Base-by-base conservation (phyloP, 768 basidiomycete genomes). In the Tricholoma hemisulphureum region DNA sequence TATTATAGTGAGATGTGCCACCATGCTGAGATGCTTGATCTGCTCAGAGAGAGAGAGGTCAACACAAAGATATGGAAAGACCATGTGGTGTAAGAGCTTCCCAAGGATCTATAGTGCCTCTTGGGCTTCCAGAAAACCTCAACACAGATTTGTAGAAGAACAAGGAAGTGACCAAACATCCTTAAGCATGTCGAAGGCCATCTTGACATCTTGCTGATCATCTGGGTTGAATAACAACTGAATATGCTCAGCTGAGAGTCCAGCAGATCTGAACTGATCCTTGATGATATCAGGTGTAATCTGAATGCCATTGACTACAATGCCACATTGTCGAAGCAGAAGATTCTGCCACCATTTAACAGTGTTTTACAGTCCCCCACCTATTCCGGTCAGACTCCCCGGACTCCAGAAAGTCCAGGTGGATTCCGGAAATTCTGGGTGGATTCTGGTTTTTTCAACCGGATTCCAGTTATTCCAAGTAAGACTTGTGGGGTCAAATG, bases 191-290 rank as follows among this genome's bases (percentile, higher is more conserved):
- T 64, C 57, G 53, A 58, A 71, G 1, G 65, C 65, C 2, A 72
- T 58, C 14, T 56, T 53, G 8, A 75, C 73, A 56, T 75, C 69
- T 53, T 76, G 74, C 16, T 57, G 52, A 49, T 74, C 72, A 18
- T 70, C 56, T 9, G 70, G 67, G n/a, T 71, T 69, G 26, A 73
- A 60, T 0, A 69, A 24, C 21, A 21, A 53, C 1, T 53, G 18
- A 9, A 70, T 61, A 29, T 69, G 68, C n/a, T 62, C 62, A 8
- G 58, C 61, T 6, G 66, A 58, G 6, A 58, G 18, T 13, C 65
- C 65, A 2, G 20, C 34, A 1, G 57, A 55, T 18, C 57, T 41
- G 29, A 70, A 52, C 29, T 70, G 69, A 2, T 35, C 43, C 7
- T 21, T 37, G 4, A 67, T 41, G 39, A 41, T 41, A 4, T 16